phyloP scores from a whole-genome alignment of 1,139 yeast genomes.

The Debaryomyces udenii region DNA sequence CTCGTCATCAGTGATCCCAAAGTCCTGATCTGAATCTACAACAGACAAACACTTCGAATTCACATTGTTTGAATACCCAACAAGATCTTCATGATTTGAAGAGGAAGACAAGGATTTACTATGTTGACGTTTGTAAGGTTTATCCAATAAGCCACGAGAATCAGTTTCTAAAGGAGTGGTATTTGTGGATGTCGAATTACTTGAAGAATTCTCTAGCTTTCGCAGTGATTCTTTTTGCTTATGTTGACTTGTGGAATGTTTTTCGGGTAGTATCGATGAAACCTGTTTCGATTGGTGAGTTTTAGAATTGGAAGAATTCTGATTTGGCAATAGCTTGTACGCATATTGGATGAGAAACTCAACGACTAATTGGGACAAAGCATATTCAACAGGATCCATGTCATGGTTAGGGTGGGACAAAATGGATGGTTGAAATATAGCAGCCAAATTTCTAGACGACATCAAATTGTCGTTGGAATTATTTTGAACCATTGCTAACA shows the following conservation, averaged over 20 bases:
- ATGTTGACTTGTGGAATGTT: not conserved
- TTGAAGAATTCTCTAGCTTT: conserved; percentile 8
- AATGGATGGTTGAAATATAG: conserved; percentile 94
- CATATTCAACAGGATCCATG: conserved; percentile 89
- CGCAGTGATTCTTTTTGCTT: conserved; percentile 1
- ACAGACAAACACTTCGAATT: conserved; percentile 23
- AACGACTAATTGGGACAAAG: conserved; percentile 80
- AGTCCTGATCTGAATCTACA: conserved; percentile 35
- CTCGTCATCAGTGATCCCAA: conserved; percentile 31
- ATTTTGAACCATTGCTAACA: conserved; percentile 83
- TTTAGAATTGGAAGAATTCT: conserved; percentile 14
- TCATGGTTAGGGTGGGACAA: conserved; percentile 92
- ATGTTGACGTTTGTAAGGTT: conserved; percentile 48
- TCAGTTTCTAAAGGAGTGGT: conserved; percentile 19
- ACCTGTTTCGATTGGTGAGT: conserved; percentile 2
- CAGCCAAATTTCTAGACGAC: conserved; percentile 93
- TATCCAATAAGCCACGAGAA: conserved; percentile 12
- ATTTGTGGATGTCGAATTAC: conserved; percentile 22
- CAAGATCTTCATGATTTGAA: conserved; percentile 53
- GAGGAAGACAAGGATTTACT: conserved; percentile 62
- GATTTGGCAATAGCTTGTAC: conserved; percentile 67
- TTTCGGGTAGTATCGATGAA: not conserved
- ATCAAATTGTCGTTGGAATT: conserved; percentile 78
- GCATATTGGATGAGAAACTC: conserved; percentile 89
- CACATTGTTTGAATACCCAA: conserved; percentile 32